phyloP scores from a whole-genome alignment of 768 basidiomycete genomes.

The Tulasnella sp. region DNA sequence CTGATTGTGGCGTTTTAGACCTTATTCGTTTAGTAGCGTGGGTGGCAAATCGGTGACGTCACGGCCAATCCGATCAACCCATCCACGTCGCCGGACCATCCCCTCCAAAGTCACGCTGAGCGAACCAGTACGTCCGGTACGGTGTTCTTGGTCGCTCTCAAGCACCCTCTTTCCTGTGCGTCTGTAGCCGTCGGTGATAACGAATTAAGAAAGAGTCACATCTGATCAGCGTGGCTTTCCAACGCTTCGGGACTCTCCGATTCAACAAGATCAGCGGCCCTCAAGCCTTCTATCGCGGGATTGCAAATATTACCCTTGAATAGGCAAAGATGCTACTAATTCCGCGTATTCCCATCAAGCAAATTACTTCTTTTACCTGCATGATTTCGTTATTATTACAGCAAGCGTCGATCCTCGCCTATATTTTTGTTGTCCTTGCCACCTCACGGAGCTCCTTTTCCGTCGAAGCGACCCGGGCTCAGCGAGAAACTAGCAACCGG shows the following conservation, averaged over 20 bases:
- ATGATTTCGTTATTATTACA: neutral
- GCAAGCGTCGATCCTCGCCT: neutral
- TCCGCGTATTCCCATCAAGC: neutral
- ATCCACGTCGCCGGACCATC: neutral
- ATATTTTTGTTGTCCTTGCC: neutral
- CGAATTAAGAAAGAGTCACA: neutral
- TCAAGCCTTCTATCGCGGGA: neutral
- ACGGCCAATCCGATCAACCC: neutral
- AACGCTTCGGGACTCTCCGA: neutral
- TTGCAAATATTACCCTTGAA: neutral
- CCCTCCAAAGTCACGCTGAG: neutral
- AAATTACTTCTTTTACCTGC: too few species aligned
- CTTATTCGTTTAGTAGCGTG: constrained; percentile 6
- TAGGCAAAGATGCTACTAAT: neutral
- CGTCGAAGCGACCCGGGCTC: neutral
- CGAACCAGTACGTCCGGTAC: neutral
- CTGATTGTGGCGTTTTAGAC: constrained; percentile 2
- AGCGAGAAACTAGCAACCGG: neutral
- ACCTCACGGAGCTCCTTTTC: neutral
- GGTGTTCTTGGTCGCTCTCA: neutral
- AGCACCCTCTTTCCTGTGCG: neutral
- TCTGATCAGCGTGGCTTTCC: constrained; percentile 1
- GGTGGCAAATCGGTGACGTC: neutral
- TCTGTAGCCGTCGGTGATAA: neutral
- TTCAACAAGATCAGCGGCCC: neutral